Base-by-base conservation (phyloP, 495 filamentous ascomycete genomes). In the Penicillium soppii region DNA sequence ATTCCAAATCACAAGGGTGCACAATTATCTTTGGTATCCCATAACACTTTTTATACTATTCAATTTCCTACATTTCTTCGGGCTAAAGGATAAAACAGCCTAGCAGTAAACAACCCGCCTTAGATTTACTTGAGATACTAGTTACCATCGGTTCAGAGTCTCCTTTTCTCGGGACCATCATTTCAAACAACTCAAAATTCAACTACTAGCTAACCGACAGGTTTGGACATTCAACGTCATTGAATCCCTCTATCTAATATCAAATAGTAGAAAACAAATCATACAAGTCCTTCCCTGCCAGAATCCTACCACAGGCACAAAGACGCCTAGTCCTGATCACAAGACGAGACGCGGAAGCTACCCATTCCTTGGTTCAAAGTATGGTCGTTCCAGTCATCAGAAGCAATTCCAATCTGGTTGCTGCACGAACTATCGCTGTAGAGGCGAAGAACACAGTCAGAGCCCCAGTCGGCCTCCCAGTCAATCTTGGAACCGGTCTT, bases 371-470 rank as follows among this genome's bases (percentile, higher is more conserved):
- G 17, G 40, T 40, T 44, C 19, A 52, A 30, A 7, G 23, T 15
- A 40, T 52, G 49, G 12, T 44, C 49, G 22, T 42, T 43, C 45
- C 46, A 54, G 37, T 44, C 51, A 48, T 54, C 51, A 13, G 43
- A 47, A 20, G 51, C 51, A 36, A 54, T 54, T 16, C 51, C 51
- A 43, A 54, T 54, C 37, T 54, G 51, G 27, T 22, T 43, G 5
- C 13, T 12, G 44, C 51, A 54, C 5, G 16, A 25, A 15, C 21
- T 36, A 16, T 54, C 51, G 12, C 51, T 54, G 38, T 54, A 54
- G 23, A 54, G 26, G 26, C 44, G 51, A 19, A 54, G 51, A 12
- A 29, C 32, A 10, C 51, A 54, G 13, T 52, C 49, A 0, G 49
- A 50, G 25, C 17, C n/a, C 51, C 35, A 43, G 16, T 2, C 7